Base-by-base conservation (phyloP, 352 stramenopile genomes). In the Phytopythium vexans region DNA sequence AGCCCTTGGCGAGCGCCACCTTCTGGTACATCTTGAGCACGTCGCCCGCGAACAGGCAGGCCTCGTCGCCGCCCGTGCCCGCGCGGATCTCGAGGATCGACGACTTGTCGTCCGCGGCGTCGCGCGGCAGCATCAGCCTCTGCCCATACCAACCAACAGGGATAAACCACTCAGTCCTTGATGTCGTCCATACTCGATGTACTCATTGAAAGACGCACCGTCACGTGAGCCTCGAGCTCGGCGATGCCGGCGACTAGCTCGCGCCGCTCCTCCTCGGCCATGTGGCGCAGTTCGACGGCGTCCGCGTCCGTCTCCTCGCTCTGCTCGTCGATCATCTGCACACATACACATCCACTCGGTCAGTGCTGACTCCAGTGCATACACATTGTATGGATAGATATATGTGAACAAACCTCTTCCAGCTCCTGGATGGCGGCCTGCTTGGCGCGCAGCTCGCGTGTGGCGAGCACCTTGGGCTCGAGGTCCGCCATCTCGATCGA, bases 41-140 rank as follows among this genome's bases (percentile, higher is more conserved):
- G 47, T 98, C 92, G 42, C 78, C 82, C 27, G 95, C 96, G 72
- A 98, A 99, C 16, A 99, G 85, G 62, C 86, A 97, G 7, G 96
- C 96, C 62, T 99, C 97, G 32, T 96, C 95, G 21, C 97, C 97
- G 44, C 97, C 97, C 6, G 96, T 98, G 43, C 96, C 96, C 5
- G 92, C 87, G 8, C 91, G 87, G 41, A 99, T 98, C 72, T 99
- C 96, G 4, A 99, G 54, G 73, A 99, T 99, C 40, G 96, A 96
- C 64, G 98, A 98, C 56, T 96, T 91, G 42, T 98, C 86, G 64
- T 99, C 97, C 56, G 96, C 75, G 49, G 78, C 67, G 64, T 96
- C 86, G 5, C 78, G 76, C 21, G 83, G 83, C 38, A 93, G 70
- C 81, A 93, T 91, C 15, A 91, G 59, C 2, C 80, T 70, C 74